These are phyloP conservation scores for Cordyceps javanica DNA, from an alignment of 2,329 filamentous ascomycete species.

Conservation along the genomic window DNA sequence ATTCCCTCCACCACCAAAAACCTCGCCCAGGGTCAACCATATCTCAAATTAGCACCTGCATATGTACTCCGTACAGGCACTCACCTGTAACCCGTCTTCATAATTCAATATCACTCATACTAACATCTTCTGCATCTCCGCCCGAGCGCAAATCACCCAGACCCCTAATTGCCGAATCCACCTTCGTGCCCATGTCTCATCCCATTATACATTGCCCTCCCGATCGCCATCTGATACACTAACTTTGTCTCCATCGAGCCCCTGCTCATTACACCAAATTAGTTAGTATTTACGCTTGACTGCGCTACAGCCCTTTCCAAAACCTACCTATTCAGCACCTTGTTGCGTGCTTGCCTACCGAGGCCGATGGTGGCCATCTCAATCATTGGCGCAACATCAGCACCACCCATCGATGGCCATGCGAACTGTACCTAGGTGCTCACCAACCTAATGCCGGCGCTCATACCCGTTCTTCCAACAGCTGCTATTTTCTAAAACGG, in stretches of 20 bases:
- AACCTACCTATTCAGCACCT: too few species aligned
- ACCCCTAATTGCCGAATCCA: not conserved
- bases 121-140: not conserved
- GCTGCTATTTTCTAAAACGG: not conserved
- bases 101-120: not conserved
- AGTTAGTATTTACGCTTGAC: not conserved
- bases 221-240: slow-evolving; percentile 5
- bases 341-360: too few species aligned
- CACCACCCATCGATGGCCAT: not conserved
- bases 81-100: not conserved
- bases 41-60: not conserved
- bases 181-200: not conserved
- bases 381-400: not conserved
- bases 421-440: not conserved
- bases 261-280: slow-evolving; percentile 2
- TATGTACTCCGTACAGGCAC: not conserved
- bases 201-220: not conserved
- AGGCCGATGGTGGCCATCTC: too few species aligned
- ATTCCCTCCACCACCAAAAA: too few species aligned
- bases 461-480: not conserved
- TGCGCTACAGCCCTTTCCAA: too few species aligned
- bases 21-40: too few species aligned
- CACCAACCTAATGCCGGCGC: not conserved
- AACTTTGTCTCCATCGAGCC: not conserved
- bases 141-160: not conserved